These are phyloP conservation scores for Stephanocyclus meneghinianus DNA, from an alignment of 352 stramenopile genomes.

Conservation along the genomic window DNA sequence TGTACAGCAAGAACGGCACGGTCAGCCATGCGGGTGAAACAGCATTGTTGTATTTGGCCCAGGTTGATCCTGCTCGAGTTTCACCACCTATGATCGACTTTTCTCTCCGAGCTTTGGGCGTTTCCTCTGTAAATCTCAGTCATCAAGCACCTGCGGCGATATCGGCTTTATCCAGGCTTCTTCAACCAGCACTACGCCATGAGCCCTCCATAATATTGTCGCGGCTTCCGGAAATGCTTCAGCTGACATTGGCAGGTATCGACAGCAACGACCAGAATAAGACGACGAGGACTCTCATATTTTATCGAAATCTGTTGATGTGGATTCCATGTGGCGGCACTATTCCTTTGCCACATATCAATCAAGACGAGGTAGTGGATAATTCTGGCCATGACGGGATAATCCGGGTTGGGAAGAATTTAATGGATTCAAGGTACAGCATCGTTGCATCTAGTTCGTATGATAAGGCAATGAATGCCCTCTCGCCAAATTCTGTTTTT, in stretches of 20 bases:
- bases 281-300: conserved; percentile 77
- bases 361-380: conserved; percentile 21
- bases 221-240: conserved; percentile 77
- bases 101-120: conserved; percentile 72
- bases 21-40: conserved; percentile 76
- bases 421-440: conserved; percentile 52
- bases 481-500: conserved; percentile 71
- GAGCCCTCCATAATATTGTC: conserved; percentile 62
- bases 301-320: conserved; percentile 80
- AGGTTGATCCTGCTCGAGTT: conserved; percentile 70
- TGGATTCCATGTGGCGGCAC: conserved; percentile 77
- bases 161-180: conserved; percentile 60
- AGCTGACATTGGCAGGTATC: conserved; percentile 80
- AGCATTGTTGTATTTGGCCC: conserved; percentile 75
- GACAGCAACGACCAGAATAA: conserved; percentile 85
- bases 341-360: conserved; percentile 13
- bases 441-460: conserved; percentile 55
- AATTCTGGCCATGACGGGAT: conserved; percentile 42
- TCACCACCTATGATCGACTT: conserved; percentile 79
- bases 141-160: conserved; percentile 80
- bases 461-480: conserved; percentile 49
- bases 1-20: conserved; percentile 81
- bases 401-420: conserved; percentile 42
- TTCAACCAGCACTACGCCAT: conserved; percentile 65
- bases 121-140: conserved; percentile 72